Evolutionary conservation across 352 stramenopile species (phyloP).

Genomic region (Phytophthora pseudosyringae): DNA sequence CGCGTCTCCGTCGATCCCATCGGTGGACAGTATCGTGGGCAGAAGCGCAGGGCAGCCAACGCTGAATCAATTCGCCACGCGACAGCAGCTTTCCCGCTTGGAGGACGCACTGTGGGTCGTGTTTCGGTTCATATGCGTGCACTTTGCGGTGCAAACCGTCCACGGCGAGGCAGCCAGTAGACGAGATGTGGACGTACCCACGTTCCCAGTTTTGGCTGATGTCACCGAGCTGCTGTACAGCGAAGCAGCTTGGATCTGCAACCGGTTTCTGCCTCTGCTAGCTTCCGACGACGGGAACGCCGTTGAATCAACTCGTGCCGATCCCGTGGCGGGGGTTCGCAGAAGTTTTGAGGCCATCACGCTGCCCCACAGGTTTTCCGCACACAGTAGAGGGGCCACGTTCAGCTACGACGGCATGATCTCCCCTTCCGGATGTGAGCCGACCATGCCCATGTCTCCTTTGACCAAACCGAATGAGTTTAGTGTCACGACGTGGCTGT

Average conservation of each 20-base stretch:
- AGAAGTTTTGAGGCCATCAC: constrained; percentile 82
- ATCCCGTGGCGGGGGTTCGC: constrained; percentile 24
- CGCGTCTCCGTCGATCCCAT: constrained; percentile 1
- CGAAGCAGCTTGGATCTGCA: constrained; percentile 32
- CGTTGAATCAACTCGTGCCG: not conserved
- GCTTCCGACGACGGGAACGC: not conserved
- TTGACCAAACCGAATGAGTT: constrained; percentile 81
- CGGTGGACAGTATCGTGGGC: constrained; percentile 16
- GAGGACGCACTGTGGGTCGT: constrained; percentile 43
- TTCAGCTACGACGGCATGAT: constrained; percentile 69
- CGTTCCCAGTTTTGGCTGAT: constrained; percentile 29
- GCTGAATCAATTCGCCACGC: constrained; percentile 1
- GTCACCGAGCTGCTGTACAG: constrained; percentile 31
- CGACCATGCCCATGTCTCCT: constrained; percentile 49
- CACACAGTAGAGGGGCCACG: constrained; percentile 56
- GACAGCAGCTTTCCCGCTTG: constrained; percentile 28
- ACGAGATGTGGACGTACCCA: constrained; percentile 19
- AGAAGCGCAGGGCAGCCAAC: constrained; percentile 15
- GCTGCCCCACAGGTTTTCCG: constrained; percentile 60
- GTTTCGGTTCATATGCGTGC: constrained; percentile 47
- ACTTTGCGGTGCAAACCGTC: constrained; percentile 40
- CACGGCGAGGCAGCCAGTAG: not conserved
- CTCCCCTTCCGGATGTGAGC: constrained; percentile 11
- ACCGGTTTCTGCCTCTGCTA: constrained; percentile 13
- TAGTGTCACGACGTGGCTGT: constrained; percentile 90